Evolutionary conservation across 2,329 filamentous ascomycete species (phyloP), one percentile per base, ranked within the genome.

Genomic region (Metarhizium humberi): DNA sequence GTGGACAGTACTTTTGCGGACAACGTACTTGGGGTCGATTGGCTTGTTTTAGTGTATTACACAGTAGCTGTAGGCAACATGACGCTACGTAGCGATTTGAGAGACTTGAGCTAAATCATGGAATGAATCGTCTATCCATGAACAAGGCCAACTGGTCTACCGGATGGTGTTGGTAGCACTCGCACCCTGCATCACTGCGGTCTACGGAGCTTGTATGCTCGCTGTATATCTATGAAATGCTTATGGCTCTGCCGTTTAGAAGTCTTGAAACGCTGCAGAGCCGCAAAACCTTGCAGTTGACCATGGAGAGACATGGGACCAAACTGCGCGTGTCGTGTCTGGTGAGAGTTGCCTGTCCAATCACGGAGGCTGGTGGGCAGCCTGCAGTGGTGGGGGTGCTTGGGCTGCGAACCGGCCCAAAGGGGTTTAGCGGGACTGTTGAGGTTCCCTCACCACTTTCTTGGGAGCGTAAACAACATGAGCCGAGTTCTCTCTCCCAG

Each of bases 11-110:
- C 56, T 50, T 29, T 30, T 52, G 43, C 50, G 40, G 59, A 62
- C 59, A 62, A 60, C 52, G 60, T 62, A 59, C 61, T 62, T 59
- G 67, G 66, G 66, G 63, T 66, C 65, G 56, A 43, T 50, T 53
- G 61, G 65, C 38, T 11, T 36, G 59, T 57, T 50, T 56, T 40
- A 32, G 10, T 25, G 52, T 49, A 46, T 50, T 58, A 18, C n/a
- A 46, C 50, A 52, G 64, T 66, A 65, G 62, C 64, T 60, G 49
- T 57, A 64, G 58, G 61, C 58, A 68, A 67, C 60, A 64, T 59
- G 60, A 55, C 46, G 32, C 51, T 54, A 42, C 34, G 16, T 6
- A 52, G 36, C 47, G 18, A 25, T 25, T 25, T 25, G 25, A 25
- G 25, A 25, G 25, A 25, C 25, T 25, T 25, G 25, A 4, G 25